These are phyloP conservation scores for Komagataea norvegica DNA, from an alignment of 1,139 yeast genomes.

Conservation along the genomic window DNA sequence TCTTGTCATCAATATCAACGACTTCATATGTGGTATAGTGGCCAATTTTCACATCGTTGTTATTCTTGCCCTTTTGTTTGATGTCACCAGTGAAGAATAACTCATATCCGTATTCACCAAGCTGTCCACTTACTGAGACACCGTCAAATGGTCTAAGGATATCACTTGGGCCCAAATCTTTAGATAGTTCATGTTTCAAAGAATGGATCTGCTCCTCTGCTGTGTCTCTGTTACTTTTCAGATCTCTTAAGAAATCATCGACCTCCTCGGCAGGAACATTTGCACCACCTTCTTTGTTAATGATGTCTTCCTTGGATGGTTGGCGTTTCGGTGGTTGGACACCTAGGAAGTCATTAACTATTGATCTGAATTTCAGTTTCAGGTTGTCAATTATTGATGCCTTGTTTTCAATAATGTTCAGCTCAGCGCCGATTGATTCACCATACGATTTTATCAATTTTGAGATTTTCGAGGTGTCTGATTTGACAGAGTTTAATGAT, in stretches of 20 bases:
- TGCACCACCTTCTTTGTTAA: slow-evolving; percentile 5
- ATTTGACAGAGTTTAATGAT: background rate
- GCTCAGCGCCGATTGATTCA: background rate
- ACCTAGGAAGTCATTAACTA: slow-evolving; percentile 27
- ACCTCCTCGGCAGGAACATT: slow-evolving; percentile 14
- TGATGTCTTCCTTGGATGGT: slow-evolving; percentile 3
- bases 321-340: slow-evolving; percentile 5
- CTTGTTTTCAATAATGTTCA: slow-evolving; percentile 2
- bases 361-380: slow-evolving; percentile 14
- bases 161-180: slow-evolving; percentile 57
- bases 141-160: slow-evolving; percentile 56
- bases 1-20: slow-evolving; percentile 23
- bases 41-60: slow-evolving; percentile 51
- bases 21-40: slow-evolving; percentile 30
- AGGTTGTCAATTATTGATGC: slow-evolving; percentile 13
- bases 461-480: slow-evolving; percentile 1
- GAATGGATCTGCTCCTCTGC: slow-evolving; percentile 9
- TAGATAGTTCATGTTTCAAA: slow-evolving; percentile 16
- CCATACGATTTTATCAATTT: slow-evolving; percentile 2
- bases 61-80: slow-evolving; percentile 48
- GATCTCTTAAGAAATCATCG: slow-evolving; percentile 14
- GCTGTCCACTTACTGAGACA: slow-evolving; percentile 41
- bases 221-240: slow-evolving; percentile 20
- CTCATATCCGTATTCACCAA: slow-evolving; percentile 71
- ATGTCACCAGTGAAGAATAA: slow-evolving; percentile 55